Conservation (phyloP, 257 asterid genomes). For the Fraxinus excelsior region DNA sequence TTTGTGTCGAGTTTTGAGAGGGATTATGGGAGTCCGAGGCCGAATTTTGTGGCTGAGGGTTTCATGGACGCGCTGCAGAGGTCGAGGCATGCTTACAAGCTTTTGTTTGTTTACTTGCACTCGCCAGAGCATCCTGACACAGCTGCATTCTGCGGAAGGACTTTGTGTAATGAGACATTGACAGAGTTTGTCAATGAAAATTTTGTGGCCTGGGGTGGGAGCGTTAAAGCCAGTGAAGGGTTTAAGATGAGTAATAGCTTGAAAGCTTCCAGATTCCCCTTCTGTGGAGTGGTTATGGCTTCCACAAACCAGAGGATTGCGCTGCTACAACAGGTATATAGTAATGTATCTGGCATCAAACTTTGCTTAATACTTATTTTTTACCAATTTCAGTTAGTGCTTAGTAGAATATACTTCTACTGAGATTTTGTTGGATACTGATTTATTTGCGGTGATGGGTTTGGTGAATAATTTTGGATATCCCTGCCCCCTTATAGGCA, state of each 20-base stretch:
- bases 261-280: slow-evolving; percentile 93
- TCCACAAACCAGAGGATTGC: slow-evolving; percentile 98
- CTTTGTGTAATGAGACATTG: slow-evolving; percentile 70
- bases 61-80: slow-evolving; percentile 96
- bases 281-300: slow-evolving; percentile 98
- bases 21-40: slow-evolving; percentile 65
- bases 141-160: slow-evolving; percentile 66
- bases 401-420: neutral
- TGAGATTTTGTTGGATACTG: neutral
- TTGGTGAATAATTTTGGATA: neutral
- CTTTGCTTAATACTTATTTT: neutral
- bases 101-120: slow-evolving; percentile 91
- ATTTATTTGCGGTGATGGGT: neutral
- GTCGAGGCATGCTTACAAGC: slow-evolving; percentile 81
- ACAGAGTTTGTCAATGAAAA: slow-evolving; percentile 80
- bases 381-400: neutral
- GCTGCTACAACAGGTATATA: slow-evolving; percentile 80
- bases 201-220: slow-evolving; percentile 95
- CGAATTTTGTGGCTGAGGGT: slow-evolving; percentile 77
- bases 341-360: neutral
- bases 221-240: slow-evolving; percentile 93
- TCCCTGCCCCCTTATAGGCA: neutral
- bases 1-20: slow-evolving; percentile 68
- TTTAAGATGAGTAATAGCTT: slow-evolving; percentile 97
- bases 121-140: slow-evolving; percentile 96